Evolutionary conservation across 2,329 filamentous ascomycete species (phyloP).

Genomic region (Lasiodiplodia sp.): DNA sequence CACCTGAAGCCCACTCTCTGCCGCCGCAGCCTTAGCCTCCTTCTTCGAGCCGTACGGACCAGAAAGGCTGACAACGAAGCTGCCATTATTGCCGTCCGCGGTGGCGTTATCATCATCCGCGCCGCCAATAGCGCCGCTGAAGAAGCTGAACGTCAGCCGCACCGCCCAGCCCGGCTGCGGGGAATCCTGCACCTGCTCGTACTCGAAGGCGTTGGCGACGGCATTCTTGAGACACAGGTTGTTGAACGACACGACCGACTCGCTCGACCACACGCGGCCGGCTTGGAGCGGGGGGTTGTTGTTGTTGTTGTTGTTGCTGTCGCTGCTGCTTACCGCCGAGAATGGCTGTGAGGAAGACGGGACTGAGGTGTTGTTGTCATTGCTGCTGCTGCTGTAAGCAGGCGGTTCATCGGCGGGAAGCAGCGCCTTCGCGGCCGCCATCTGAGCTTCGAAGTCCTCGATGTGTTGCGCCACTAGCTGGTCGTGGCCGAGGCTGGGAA

Average conservation of each 20-base stretch:
- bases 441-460: conserved; percentile 26
- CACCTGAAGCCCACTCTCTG: conserved; percentile 41
- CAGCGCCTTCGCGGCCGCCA: conserved; percentile 3
- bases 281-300: neutral
- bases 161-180: conserved; percentile 36
- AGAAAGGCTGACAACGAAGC: conserved; percentile 34
- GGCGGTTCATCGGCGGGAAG: neutral
- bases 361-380: neutral
- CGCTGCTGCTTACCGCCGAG: neutral
- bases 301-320: neutral
- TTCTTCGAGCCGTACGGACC: conserved; percentile 49
- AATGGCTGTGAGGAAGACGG: neutral
- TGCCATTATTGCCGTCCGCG: conserved; percentile 23
- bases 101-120: neutral
- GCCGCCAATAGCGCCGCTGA: conserved; percentile 30
- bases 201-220: conserved; percentile 18
- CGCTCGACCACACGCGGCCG: conserved; percentile 17
- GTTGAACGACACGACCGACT: conserved; percentile 29
- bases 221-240: conserved; percentile 30
- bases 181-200: neutral
- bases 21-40: conserved; percentile 52
- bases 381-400: neutral
- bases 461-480: conserved; percentile 1
- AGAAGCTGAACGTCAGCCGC: conserved; percentile 37
- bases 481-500: conserved; percentile 17